phyloP scores from a whole-genome alignment of 345 rosid species.

The Geranium rotundifolium region DNA sequence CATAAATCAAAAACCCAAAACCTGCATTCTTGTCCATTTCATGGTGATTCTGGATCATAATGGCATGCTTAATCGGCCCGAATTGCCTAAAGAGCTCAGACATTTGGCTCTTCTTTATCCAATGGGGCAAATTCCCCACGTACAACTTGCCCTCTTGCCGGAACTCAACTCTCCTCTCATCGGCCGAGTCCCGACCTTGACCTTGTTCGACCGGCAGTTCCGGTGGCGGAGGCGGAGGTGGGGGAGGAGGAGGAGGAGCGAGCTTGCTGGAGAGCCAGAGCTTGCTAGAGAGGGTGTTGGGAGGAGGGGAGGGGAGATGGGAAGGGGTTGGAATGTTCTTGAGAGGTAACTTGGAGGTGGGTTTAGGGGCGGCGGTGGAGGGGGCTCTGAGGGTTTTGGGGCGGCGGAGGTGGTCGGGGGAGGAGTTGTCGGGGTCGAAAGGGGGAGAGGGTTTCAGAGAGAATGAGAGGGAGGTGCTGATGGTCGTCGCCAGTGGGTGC shows the following conservation, averaged over 20 bases:
- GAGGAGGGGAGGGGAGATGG: constrained; percentile 11
- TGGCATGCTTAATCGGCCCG: constrained; percentile 60
- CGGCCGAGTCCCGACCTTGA: constrained; percentile 13
- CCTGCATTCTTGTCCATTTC: constrained; percentile 65
- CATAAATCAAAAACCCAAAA: constrained; percentile 71
- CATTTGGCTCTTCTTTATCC: constrained; percentile 70
- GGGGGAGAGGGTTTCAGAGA: constrained; percentile 32
- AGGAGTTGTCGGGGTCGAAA: constrained; percentile 20
- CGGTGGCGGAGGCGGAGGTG: constrained; percentile 18
- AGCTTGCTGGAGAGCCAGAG: constrained; percentile 74
- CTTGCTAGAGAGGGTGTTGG: constrained; percentile 43
- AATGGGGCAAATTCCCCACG: constrained; percentile 73
- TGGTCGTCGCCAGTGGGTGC: constrained; percentile 19
- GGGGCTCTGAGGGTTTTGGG: constrained; percentile 27
- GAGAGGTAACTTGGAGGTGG: constrained; percentile 48
- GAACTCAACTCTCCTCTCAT: constrained; percentile 18
- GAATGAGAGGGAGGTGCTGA: constrained; percentile 28
- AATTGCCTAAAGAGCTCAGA: constrained; percentile 73
- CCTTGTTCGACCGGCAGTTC: background rate
- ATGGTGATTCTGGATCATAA: constrained; percentile 61
- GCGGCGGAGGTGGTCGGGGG: constrained; percentile 46
- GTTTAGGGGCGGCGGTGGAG: constrained; percentile 1
- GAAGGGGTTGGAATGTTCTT: constrained; percentile 24
- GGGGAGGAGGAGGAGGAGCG: constrained; percentile 60
- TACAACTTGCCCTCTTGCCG: constrained; percentile 77